Percentiles rank a stretch among this genome's conserved stretches.
These are phyloP conservation scores for Borovskyia barvae DNA, from an alignment of 208 protist species.

Conservation along the genomic window DNA sequence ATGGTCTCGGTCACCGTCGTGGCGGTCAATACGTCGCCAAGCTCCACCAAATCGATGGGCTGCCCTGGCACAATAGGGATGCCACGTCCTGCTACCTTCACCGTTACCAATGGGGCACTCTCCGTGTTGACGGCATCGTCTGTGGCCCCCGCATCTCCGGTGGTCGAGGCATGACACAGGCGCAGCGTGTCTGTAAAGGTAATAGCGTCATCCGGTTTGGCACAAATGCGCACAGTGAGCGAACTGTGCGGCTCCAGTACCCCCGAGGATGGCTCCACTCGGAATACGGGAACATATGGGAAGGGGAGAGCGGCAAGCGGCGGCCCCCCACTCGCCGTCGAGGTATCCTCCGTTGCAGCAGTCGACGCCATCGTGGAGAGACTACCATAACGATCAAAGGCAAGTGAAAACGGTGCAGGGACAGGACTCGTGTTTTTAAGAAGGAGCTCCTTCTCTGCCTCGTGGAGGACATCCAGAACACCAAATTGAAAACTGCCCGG, in stretches of 20 bases:
- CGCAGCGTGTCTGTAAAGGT: slow-evolving; percentile 79
- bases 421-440: slow-evolving; percentile 89
- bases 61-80: slow-evolving; percentile 81
- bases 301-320: slow-evolving; percentile 9
- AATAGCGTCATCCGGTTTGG: slow-evolving; percentile 88
- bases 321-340: slow-evolving; percentile 10
- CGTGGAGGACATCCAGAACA: slow-evolving; percentile 54
- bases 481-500: slow-evolving; percentile 70
- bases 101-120: slow-evolving; percentile 22
- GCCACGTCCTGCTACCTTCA: slow-evolving; percentile 87
- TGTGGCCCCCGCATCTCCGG: background rate
- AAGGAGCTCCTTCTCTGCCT: slow-evolving; percentile 34
- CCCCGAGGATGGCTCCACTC: slow-evolving; percentile 39
- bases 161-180: slow-evolving; percentile 20
- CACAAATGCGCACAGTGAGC: slow-evolving; percentile 53
- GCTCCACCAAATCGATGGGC: slow-evolving; percentile 51
- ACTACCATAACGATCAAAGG: slow-evolving; percentile 24
- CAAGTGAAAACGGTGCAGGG: slow-evolving; percentile 38
- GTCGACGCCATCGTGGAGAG: background rate
- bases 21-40: slow-evolving; percentile 92
- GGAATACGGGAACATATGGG: slow-evolving; percentile 29
- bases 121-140: slow-evolving; percentile 19
- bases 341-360: background rate
- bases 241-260: slow-evolving; percentile 65
- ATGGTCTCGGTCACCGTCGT: slow-evolving; percentile 48